Base-by-base conservation (phyloP, 306 rosid species). In the Inga laurina region DNA sequence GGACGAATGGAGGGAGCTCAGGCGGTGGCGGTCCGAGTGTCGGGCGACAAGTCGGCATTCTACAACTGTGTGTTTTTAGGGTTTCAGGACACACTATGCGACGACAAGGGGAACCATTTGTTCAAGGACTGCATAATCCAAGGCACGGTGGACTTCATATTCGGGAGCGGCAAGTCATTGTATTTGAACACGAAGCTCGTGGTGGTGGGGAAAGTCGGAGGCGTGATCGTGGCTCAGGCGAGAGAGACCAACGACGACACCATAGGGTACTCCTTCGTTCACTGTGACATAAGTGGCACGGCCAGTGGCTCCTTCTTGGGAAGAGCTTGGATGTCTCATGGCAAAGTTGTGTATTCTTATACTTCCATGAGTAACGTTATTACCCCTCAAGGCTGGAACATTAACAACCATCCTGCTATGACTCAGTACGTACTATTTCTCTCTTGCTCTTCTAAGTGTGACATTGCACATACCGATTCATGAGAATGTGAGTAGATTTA, bases 181-280 rank as follows among this genome's bases (percentile, higher is more conserved):
- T 85, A 85, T 79, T 34, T 82, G 91, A 91, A 86, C 61, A 87
- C 57, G 0, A 49, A 74, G n/a, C 3, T 92, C n/a, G 43, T 78
- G 27, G 88, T 87, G 8, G 19, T 87, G 1, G 89, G 81, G 0
- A 82, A 75, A 0, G 41, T 1, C 0, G 88, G 81, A 21, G 72
- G 88, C 0, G 84, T 91, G 35, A 90, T 94, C 54, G 61, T 88
- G 0, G 98, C 97, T 8, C 95, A 90, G 3, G 91, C 92, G 56
- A 86, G 93, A 35, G 78, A 79, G 19, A 5, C 4, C 0, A 49
- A 30, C 0, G 0, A 34, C 0, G 92, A 88, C 0, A 11, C n/a
- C 37, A 82, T 41, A 1, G 90, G 81, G 3, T 92, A 73, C 79
- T 81, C 90, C 19, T 94, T 94, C 41, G 95, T 82, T 22, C 95